phyloP scores from a whole-genome alignment of 257 asterid genomes.

The Cordia subcordata region DNA sequence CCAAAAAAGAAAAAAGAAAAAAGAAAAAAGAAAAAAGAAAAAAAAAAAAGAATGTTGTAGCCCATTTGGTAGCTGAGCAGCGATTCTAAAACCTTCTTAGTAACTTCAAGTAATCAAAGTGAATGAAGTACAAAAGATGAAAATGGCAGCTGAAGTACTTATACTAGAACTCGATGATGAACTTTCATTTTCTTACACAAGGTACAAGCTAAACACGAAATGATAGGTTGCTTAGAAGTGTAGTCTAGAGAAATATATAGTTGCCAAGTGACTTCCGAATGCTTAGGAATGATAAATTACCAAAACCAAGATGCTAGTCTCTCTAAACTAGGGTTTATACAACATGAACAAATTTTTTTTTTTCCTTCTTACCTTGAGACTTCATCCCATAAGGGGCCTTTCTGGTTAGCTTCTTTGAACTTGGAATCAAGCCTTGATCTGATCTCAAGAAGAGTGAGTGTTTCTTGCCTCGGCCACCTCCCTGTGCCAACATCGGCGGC shows the following conservation, averaged over 20 bases:
- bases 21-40: too few species aligned
- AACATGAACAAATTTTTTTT: not conserved
- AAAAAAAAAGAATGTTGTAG: too few species aligned
- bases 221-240: not conserved
- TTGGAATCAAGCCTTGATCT: conserved; percentile 82
- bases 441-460: conserved; percentile 93
- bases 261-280: too few species aligned
- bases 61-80: too few species aligned
- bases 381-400: conserved; percentile 97
- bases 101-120: not conserved
- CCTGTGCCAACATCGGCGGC: conserved; percentile 53
- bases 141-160: not conserved
- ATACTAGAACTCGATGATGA: not conserved
- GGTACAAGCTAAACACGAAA: not conserved
- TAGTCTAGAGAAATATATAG: not conserved
- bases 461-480: conserved; percentile 98
- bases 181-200: too few species aligned
- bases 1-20: too few species aligned
- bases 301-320: too few species aligned
- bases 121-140: too few species aligned
- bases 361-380: conserved; percentile 98
- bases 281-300: too few species aligned
- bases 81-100: not conserved
- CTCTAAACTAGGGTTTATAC: not conserved
- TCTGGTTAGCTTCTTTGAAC: conserved; percentile 94